Base-by-base conservation (phyloP, 1,284 basidiomycete species). In the Cutaneotrichosporon dermatis region DNA sequence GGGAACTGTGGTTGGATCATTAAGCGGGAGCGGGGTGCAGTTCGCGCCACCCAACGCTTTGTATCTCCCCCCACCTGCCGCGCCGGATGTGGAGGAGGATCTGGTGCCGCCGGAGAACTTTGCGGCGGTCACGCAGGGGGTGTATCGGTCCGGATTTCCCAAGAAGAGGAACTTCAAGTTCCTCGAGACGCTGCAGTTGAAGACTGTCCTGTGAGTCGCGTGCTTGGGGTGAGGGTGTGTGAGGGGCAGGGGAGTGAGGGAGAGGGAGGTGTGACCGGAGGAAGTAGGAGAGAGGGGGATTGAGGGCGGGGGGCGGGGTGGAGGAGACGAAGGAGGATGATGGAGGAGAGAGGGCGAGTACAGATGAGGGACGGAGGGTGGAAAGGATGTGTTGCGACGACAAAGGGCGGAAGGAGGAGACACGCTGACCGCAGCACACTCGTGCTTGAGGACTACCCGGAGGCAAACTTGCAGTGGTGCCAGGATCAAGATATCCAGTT, bases 381-480 rank as follows among this genome's bases (percentile, higher is more conserved):
- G 25, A 25, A 25, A 25, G 25, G 25, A 25, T 25, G 25, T 25
- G 25, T 25, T 25, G 25, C 25, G 25, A 25, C 25, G 25, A 25
- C 25, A 25, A 25, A 25, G 25, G 25, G 25, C 25, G 25, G 25
- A 25, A 25, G 25, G 25, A 25, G 25, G 25, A 25, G 25, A 25
- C 25, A 25, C 25, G 25, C 42, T 48, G 37, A 50, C 53, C 68
- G 8, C 36, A 55, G 54, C 51, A 80, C 80, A 4, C 71, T 83
- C 13, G 81, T 83, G 37, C 72, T 81, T 51, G 82, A 83, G 64
- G 80, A 82, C 50, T 84, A 84, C 54, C 82, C 83, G 1, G 77
- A 79, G 53, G 79, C 79, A 40, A 83, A 83, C 63, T 68, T 79
- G 6, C 71, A 79, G 13, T 83, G 72, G 76, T 76, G 74, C 61